Evolutionary conservation across 176 grass and related monocot genomes (phyloP).

Genomic region (Carex kokanica): DNA sequence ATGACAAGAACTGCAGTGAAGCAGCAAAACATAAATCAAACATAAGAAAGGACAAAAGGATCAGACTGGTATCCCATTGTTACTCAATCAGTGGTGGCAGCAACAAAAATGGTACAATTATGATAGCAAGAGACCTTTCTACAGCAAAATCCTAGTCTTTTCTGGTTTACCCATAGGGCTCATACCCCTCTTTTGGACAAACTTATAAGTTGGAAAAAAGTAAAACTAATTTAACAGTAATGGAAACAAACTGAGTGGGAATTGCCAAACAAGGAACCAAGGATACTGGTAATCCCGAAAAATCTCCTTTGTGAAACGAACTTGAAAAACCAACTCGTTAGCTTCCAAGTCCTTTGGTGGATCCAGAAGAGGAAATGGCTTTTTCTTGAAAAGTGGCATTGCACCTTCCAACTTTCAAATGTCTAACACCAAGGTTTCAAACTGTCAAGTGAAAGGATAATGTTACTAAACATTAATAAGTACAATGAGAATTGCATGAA

Average conservation of each 20-base stretch:
- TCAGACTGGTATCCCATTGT: background rate
- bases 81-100: background rate
- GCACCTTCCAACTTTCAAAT: slow-evolving; percentile 15
- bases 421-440: slow-evolving; percentile 9
- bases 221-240: slow-evolving; percentile 5
- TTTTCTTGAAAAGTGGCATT: slow-evolving; percentile 89
- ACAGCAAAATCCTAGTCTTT: background rate
- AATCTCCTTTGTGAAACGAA: slow-evolving; percentile 85
- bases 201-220: slow-evolving; percentile 9
- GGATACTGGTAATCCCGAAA: slow-evolving; percentile 91
- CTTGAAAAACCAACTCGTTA: slow-evolving; percentile 62
- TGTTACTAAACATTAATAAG: background rate
- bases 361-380: slow-evolving; percentile 47
- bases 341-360: slow-evolving; percentile 62
- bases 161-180: background rate
- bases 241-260: background rate
- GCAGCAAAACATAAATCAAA: background rate
- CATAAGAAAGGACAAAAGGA: background rate
- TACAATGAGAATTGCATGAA: background rate
- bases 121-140: background rate
- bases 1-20: background rate
- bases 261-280: slow-evolving; percentile 27
- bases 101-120: background rate
- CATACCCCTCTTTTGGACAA: background rate
- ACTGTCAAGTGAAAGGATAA: slow-evolving; percentile 8